phyloP scores from a whole-genome alignment of 2,329 filamentous ascomycete species.

The Fusarium camptoceras region DNA sequence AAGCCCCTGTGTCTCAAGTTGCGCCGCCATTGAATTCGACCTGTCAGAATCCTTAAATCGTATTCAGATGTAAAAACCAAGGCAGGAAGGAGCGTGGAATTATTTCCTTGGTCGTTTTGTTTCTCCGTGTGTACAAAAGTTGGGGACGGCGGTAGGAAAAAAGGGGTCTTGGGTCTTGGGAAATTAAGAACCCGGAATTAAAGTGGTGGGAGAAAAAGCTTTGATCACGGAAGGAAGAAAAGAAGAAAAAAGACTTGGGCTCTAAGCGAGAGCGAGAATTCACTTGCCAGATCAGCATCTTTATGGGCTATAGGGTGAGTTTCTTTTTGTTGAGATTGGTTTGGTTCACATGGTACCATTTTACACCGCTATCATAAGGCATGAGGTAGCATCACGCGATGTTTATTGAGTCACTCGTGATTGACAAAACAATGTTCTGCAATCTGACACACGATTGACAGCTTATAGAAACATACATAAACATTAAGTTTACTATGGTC shows the following conservation, averaged over 20 bases:
- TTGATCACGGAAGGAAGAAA: neutral
- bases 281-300: neutral
- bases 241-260: neutral
- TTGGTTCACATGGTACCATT: conserved; percentile 13
- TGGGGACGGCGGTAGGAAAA: neutral
- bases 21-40: conserved; percentile 8
- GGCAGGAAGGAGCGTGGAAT: neutral
- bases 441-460: neutral
- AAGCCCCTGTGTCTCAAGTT: conserved; percentile 41
- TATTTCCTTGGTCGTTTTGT: neutral
- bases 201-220: neutral
- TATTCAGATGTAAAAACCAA: neutral
- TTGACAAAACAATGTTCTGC: neutral
- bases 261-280: neutral
- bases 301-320: conserved; percentile 9
- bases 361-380: conserved; percentile 14
- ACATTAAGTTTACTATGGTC: neutral
- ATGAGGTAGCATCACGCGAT: conserved; percentile 15
- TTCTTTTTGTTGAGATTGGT: conserved; percentile 5
- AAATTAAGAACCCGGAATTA: conserved; percentile 1
- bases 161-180: neutral
- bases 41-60: conserved; percentile 14
- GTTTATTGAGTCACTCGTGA: neutral
- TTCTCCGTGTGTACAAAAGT: neutral
- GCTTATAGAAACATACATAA: neutral